These are phyloP conservation scores for Epichloe sylvatica DNA, from an alignment of 2,329 filamentous ascomycete genomes.

Conservation along the genomic window DNA sequence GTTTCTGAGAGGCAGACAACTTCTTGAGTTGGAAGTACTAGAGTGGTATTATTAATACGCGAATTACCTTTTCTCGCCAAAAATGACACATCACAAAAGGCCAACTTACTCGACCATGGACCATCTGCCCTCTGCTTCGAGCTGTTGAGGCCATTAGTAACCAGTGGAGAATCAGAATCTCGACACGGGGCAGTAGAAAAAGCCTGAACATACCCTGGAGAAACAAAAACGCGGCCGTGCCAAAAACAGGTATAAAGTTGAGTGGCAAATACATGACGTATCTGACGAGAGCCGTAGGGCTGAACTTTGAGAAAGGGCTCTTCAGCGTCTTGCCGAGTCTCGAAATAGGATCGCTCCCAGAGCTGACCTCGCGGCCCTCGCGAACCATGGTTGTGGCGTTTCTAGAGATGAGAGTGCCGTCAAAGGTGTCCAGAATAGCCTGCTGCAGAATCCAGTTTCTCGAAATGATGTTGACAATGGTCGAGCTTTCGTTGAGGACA, in stretches of 20 bases:
- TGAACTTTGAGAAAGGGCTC: slow-evolving; percentile 42
- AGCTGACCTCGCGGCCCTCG: slow-evolving; percentile 59
- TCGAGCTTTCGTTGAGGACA: slow-evolving; percentile 48
- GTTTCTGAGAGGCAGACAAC: slow-evolving; percentile 52
- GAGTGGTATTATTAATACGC: slow-evolving; percentile 5
- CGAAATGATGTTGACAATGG: slow-evolving; percentile 41
- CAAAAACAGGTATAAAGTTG: slow-evolving; percentile 84
- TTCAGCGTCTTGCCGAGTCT: slow-evolving; percentile 44
- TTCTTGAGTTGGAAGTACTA: slow-evolving; percentile 87
- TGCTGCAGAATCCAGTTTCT: slow-evolving; percentile 68
- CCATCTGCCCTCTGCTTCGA: slow-evolving; percentile 31
- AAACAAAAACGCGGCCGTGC: slow-evolving; percentile 66
- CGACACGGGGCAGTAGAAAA: background rate
- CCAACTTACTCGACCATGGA: slow-evolving; percentile 39
- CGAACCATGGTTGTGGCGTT: slow-evolving; percentile 49
- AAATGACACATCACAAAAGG: background rate
- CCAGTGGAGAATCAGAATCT: too few species aligned
- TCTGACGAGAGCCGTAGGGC: slow-evolving; percentile 51
- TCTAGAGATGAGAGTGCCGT: slow-evolving; percentile 49
- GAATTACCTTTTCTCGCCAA: background rate
- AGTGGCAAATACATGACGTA: slow-evolving; percentile 79
- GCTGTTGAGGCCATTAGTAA: slow-evolving; percentile 18
- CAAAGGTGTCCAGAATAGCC: slow-evolving; percentile 77
- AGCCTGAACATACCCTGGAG: slow-evolving; percentile 46
- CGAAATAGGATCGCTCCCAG: slow-evolving; percentile 41